These are phyloP conservation scores for Alternaria ethzedia DNA, from an alignment of 2,329 filamentous ascomycete genomes.

Conservation along the genomic window DNA sequence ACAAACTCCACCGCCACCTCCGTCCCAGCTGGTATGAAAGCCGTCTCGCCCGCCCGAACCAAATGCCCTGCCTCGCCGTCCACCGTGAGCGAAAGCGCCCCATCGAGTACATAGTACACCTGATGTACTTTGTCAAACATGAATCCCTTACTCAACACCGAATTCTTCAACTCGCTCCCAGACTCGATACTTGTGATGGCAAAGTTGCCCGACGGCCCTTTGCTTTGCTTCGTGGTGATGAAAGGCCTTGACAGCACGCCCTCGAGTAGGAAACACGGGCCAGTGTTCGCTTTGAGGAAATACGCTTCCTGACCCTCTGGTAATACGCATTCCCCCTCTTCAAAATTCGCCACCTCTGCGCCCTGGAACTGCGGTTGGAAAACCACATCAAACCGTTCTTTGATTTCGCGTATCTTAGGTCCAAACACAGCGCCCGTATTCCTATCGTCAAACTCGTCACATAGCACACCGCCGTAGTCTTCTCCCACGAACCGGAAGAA, in stretches of 20 bases:
- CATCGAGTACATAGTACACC: slow-evolving; percentile 23
- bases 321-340: slow-evolving; percentile 10
- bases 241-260: slow-evolving; percentile 22
- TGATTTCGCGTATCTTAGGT: slow-evolving; percentile 23
- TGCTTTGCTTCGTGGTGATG: slow-evolving; percentile 22
- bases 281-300: slow-evolving; percentile 26
- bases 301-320: slow-evolving; percentile 17
- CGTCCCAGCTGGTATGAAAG: slow-evolving; percentile 24
- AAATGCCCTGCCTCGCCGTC: slow-evolving; percentile 13
- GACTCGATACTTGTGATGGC: slow-evolving; percentile 28
- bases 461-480: slow-evolving; percentile 24
- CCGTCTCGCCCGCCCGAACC: slow-evolving; percentile 23
- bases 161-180: slow-evolving; percentile 14
- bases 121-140: slow-evolving; percentile 22
- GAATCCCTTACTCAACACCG: slow-evolving; percentile 15
- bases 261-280: slow-evolving; percentile 22
- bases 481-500: slow-evolving; percentile 28
- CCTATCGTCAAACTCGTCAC: slow-evolving; percentile 20
- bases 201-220: slow-evolving; percentile 19
- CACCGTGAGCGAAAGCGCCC: slow-evolving; percentile 17
- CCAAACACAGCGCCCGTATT: slow-evolving; percentile 16
- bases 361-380: slow-evolving; percentile 20
- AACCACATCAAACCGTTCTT: slow-evolving; percentile 27
- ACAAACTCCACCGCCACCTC: slow-evolving; percentile 19
- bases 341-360: slow-evolving; percentile 16